Conservation (phyloP, 73 alveolate species). For the Urostyla sp. region DNA sequence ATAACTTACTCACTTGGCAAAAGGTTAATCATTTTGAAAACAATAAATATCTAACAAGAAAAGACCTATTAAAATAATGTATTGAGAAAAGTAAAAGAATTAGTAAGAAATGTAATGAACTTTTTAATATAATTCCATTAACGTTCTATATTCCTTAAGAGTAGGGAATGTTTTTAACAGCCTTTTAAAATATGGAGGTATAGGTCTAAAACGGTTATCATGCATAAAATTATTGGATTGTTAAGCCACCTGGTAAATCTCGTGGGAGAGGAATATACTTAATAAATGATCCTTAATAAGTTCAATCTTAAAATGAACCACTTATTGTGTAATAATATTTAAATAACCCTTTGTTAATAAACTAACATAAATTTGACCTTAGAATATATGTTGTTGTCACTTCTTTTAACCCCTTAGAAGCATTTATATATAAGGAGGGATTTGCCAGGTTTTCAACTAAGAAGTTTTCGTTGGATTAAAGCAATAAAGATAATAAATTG, state of each 20-base stretch:
- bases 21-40: constrained; percentile 95
- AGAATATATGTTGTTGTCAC: constrained; percentile 88
- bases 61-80: constrained; percentile 93
- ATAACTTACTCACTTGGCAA: constrained; percentile 90
- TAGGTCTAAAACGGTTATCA: constrained; percentile 73
- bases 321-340: constrained; percentile 77
- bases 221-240: constrained; percentile 87
- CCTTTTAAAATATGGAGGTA: constrained; percentile 70
- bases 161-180: constrained; percentile 61
- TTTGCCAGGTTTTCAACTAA: constrained; percentile 85
- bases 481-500: constrained; percentile 52
- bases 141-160: constrained; percentile 96
- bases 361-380: constrained; percentile 89
- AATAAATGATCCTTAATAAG: constrained; percentile 19
- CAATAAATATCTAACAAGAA: constrained; percentile 89
- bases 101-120: constrained; percentile 78
- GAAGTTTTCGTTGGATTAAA: constrained; percentile 47
- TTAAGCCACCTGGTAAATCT: constrained; percentile 94
- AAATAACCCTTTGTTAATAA: constrained; percentile 80
- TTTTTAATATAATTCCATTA: constrained; percentile 92
- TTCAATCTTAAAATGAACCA: constrained; percentile 31
- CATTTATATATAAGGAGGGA: constrained; percentile 86
- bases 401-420: constrained; percentile 82
- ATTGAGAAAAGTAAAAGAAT: constrained; percentile 84
- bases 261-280: constrained; percentile 98